These are phyloP conservation scores for Funneliformis caledonium DNA, from an alignment of 371 early-diverging fungal species.

Conservation along the genomic window DNA sequence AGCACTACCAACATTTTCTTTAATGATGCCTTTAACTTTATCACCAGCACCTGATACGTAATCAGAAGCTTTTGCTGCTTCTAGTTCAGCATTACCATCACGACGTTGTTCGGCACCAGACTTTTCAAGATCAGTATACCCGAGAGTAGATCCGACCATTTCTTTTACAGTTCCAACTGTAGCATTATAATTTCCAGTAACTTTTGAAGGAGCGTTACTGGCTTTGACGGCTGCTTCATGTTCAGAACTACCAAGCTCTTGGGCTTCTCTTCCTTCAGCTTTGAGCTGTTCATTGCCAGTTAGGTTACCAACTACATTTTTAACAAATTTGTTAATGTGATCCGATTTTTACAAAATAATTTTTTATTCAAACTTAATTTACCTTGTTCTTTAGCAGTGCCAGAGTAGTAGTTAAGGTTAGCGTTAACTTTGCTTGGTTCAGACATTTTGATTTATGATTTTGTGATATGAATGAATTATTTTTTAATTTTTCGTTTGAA, in stretches of 20 bases:
- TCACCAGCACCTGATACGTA: constrained; percentile 44
- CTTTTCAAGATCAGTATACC: constrained; percentile 41
- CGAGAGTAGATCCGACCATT: constrained; percentile 42
- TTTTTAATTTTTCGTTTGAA: no score
- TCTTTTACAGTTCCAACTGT: constrained; percentile 47
- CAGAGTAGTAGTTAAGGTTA: neutral
- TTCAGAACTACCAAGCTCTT: neutral
- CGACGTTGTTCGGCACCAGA: constrained; percentile 45
- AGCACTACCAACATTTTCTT: constrained; percentile 43
- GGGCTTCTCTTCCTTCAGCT: neutral
- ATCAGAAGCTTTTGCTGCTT: constrained; percentile 41
- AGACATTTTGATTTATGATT: neutral
- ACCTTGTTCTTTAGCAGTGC: neutral
- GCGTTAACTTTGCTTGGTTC: neutral
- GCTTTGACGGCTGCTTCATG: neutral
- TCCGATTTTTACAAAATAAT: neutral
- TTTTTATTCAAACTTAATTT: no score
- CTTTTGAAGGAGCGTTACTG: constrained; percentile 17
- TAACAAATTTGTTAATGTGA: neutral
- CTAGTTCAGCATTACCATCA: constrained; percentile 44
- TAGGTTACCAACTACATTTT: neutral
- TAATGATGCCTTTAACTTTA: constrained; percentile 48
- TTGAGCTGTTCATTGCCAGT: neutral
- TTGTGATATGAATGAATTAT: no score
- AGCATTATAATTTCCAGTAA: constrained; percentile 39